phyloP scores from a whole-genome alignment of 1,284 basidiomycete species.

The Apiotrichum laibachii region DNA sequence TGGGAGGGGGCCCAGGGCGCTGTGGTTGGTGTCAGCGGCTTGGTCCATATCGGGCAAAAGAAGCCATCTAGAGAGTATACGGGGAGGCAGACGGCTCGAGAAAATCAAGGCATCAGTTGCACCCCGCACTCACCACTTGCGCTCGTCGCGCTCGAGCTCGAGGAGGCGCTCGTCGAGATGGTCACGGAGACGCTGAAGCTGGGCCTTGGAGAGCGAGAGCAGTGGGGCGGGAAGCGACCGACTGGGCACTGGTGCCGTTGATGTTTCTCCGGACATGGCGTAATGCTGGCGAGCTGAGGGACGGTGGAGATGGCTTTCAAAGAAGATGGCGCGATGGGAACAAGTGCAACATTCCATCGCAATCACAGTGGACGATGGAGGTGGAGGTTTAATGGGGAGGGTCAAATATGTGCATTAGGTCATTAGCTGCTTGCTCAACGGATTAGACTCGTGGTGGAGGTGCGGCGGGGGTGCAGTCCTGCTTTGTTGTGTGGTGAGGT shows the following conservation, averaged over 20 bases:
- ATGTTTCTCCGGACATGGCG: too few species aligned
- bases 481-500: not conserved
- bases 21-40: conserved; percentile 6
- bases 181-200: conserved; percentile 25
- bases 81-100: too few species aligned
- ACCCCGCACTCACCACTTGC: conserved; percentile 30
- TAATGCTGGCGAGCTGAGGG: not conserved
- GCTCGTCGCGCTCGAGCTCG: conserved; percentile 32
- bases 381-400: not conserved
- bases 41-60: too few species aligned
- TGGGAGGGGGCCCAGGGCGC: conserved; percentile 26
- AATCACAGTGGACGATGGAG: not conserved
- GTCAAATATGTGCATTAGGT: not conserved
- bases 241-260: not conserved
- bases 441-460: not conserved
- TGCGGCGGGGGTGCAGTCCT: too few species aligned
- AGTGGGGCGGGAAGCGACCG: not conserved
- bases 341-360: too few species aligned
- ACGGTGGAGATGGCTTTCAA: not conserved
- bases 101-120: too few species aligned
- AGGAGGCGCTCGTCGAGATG: conserved; percentile 32
- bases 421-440: not conserved
- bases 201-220: conserved; percentile 22
- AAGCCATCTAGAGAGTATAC: too few species aligned
- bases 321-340: not conserved